phyloP scores from a whole-genome alignment of 352 stramenopile genomes.

The Pythium rhizo-oryzae region DNA sequence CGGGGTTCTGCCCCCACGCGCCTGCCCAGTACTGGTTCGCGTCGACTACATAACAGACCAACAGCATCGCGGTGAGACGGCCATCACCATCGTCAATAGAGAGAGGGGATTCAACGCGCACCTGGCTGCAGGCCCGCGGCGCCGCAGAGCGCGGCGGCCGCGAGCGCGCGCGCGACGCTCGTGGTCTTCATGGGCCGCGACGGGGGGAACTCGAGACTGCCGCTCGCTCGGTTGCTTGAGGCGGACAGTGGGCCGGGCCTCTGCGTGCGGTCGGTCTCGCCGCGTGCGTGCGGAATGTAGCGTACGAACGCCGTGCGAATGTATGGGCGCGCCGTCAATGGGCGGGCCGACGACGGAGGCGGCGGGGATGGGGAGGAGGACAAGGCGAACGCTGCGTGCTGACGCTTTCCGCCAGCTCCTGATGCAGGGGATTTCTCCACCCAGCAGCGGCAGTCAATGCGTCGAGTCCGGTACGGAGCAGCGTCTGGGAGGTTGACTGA shows the following conservation, averaged over 20 bases:
- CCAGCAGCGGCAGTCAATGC: background rate
- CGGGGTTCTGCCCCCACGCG: background rate
- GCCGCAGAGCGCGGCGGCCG: background rate
- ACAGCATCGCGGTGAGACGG: background rate
- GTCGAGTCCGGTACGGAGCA: no score
- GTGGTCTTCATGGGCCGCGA: background rate
- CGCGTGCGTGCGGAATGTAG: background rate
- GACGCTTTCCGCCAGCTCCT: background rate
- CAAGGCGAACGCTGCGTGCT: background rate
- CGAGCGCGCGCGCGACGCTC: background rate
- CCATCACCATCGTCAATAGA: background rate
- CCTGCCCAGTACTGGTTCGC: slow-evolving; percentile 16
- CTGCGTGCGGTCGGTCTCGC: background rate
- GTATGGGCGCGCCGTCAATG: no score
- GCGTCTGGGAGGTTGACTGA: no score
- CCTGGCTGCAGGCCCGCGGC: background rate
- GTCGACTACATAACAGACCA: background rate
- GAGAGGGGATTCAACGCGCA: background rate
- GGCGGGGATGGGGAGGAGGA: background rate
- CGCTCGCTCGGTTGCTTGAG: background rate
- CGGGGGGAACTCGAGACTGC: background rate
- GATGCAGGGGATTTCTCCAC: background rate
- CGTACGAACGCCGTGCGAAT: background rate
- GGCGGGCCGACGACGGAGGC: no score
- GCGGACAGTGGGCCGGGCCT: background rate